Percentiles rank a stretch among this genome's conserved stretches.
Evolutionary conservation across 441 rosid species (phyloP).

Genomic region (Oxalis stricta): DNA sequence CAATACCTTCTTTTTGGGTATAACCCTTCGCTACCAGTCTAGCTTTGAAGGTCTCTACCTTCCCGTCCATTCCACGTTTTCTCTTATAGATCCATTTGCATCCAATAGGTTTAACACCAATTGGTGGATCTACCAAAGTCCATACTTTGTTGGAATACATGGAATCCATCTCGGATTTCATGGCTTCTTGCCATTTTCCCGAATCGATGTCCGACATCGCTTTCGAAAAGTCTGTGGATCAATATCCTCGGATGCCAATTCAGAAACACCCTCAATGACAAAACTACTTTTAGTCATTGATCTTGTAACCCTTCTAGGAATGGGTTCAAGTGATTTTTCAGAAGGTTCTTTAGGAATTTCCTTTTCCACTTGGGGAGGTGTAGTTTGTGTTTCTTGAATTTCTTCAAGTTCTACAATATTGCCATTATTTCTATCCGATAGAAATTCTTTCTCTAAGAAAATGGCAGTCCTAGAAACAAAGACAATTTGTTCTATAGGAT

Average conservation of each 20-base stretch:
- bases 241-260: too few relatives aligned
- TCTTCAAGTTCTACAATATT: background rate
- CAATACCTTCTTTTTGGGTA: background rate
- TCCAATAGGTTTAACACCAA: background rate
- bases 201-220: background rate
- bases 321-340: too few relatives aligned
- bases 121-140: background rate
- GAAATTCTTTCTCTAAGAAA: background rate
- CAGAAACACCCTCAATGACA: too few relatives aligned
- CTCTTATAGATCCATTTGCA: background rate
- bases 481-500: background rate
- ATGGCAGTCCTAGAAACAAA: background rate
- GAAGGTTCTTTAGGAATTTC: too few relatives aligned
- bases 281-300: too few relatives aligned
- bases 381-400: background rate
- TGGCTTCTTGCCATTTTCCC: background rate
- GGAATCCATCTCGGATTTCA: background rate
- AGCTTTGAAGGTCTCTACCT: background rate
- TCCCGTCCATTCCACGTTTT: background rate
- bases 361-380: background rate
- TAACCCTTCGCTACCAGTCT: background rate
- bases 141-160: background rate
- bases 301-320: too few relatives aligned
- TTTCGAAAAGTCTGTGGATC: background rate
- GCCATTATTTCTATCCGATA: background rate